phyloP scores from a whole-genome alignment of 163 green algal species.

The Chlorella variabilis region DNA sequence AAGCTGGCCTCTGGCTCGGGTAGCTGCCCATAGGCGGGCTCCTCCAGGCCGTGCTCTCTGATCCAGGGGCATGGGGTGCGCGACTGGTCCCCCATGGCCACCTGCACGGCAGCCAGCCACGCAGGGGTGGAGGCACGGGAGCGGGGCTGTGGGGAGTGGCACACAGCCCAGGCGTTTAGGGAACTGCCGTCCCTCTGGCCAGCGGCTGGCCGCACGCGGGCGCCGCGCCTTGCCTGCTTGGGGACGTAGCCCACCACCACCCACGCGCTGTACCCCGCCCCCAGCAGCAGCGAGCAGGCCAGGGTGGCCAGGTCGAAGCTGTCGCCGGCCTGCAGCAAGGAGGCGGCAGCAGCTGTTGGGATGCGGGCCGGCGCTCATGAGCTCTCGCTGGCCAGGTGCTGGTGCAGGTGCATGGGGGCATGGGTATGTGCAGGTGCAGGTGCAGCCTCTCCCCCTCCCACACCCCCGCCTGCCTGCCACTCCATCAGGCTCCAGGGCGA shows the following conservation, averaged over 20 bases:
- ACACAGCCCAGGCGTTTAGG: background rate
- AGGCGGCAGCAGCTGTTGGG: background rate
- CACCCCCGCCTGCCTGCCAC: slow-evolving; percentile 61
- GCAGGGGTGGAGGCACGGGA: background rate
- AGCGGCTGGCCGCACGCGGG: too few relatives aligned
- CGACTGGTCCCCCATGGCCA: slow-evolving; percentile 16
- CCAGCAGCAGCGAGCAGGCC: slow-evolving; percentile 78
- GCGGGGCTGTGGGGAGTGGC: too few relatives aligned
- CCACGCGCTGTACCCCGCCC: slow-evolving; percentile 82
- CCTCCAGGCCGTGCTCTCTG: slow-evolving; percentile 1
- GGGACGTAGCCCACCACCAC: slow-evolving; percentile 83
- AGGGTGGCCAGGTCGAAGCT: slow-evolving; percentile 82
- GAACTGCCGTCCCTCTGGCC: too few relatives aligned
- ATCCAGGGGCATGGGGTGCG: slow-evolving; percentile 6
- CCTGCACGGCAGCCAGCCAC: background rate
- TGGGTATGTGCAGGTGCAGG: too few relatives aligned
- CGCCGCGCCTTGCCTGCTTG: slow-evolving; percentile 38
- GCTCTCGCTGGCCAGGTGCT: too few relatives aligned
- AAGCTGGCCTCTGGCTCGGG: background rate
- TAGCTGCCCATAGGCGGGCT: background rate
- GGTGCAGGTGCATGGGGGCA: too few relatives aligned
- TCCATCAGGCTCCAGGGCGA: slow-evolving; percentile 76
- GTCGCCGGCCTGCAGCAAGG: slow-evolving; percentile 62
- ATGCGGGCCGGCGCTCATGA: too few relatives aligned
- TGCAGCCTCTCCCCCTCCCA: background rate